Conservation (phyloP, 495 filamentous ascomycete species). For the Aspergillus wentii region DNA sequence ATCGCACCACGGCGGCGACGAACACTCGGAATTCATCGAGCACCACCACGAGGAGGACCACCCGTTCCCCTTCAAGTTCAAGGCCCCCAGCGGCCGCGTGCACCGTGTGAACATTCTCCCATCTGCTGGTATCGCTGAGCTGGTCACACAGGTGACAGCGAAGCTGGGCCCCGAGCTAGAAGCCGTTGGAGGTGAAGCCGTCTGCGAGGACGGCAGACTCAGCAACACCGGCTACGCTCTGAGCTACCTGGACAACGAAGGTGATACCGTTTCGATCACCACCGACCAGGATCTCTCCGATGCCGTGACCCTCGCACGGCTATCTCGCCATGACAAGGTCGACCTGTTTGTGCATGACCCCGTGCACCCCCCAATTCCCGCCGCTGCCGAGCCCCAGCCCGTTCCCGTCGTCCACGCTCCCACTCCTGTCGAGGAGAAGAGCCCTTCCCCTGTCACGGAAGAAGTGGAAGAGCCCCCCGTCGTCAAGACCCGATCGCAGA, state of each 20-base stretch:
- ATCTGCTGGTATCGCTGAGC: constrained; percentile 71
- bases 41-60: constrained; percentile 55
- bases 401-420: constrained; percentile 48
- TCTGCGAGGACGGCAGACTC: constrained; percentile 69
- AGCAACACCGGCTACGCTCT: constrained; percentile 82
- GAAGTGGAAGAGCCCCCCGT: constrained; percentile 55
- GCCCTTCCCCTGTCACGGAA: constrained; percentile 44
- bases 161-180: constrained; percentile 89
- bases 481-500: constrained; percentile 30
- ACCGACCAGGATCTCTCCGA: constrained; percentile 91
- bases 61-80: constrained; percentile 98
- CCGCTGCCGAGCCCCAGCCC: constrained; percentile 64
- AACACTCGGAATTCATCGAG: constrained; percentile 57
- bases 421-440: constrained; percentile 55
- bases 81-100: constrained; percentile 92
- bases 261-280: constrained; percentile 95
- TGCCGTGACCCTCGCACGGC: constrained; percentile 78
- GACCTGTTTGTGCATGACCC: constrained; percentile 97
- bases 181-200: constrained; percentile 75
- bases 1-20: constrained; percentile 82
- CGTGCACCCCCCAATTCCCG: constrained; percentile 68
- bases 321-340: constrained; percentile 79
- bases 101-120: constrained; percentile 85
- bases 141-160: constrained; percentile 71
- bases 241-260: constrained; percentile 96